Evolutionary conservation across 345 rosid species (phyloP), one percentile per base, ranked within the genome.

Genomic region (Hibiscus mutabilis): DNA sequence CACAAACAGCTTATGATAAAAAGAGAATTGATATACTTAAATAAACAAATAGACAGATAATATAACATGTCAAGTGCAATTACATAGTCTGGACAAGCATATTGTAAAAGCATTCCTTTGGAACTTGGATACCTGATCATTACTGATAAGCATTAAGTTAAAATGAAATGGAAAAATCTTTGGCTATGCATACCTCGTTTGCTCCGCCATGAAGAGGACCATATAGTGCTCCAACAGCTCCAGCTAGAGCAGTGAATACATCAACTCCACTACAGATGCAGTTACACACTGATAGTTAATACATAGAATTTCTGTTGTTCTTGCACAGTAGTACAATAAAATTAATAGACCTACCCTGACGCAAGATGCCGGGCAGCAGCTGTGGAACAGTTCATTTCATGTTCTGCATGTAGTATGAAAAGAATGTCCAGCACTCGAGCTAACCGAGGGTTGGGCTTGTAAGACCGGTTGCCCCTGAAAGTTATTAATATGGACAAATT

Each of bases 121-220:
- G 42, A 29, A 68, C 33, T 51, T 33, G 27, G 42, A 59, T 25
- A 42, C 24, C 56, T 22, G 49, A 35, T 6, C 22, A 42, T 64
- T 19, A 19, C 14, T 44, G 44, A 55, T 56, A 66, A 35, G 46
- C 24, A 62, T 10, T 18, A 24, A 24, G 37, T 29, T 29, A 55
- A 14, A 52, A 46, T n/a, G 46, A 64, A 27, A 74, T 5, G 0
- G 42, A 60, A 72, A 42, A 62, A 52, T 59, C 52, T 68, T 55
- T n/a, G 27, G 60, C 31, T 77, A 46, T 60, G 60, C 63, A 51
- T 73, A 85, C 99, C 97, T 95, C 99, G 76, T 95, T 92, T 49
- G 99, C 99, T 49, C 98, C 99, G 47, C 99, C 99, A 73, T 95
- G 99, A 80, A 95, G 98, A 68, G 98, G 98, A 69, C 99, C 98